Conservation (phyloP, 202 grass and related monocot genomes). For the Dendrocalamus latiflorus region DNA sequence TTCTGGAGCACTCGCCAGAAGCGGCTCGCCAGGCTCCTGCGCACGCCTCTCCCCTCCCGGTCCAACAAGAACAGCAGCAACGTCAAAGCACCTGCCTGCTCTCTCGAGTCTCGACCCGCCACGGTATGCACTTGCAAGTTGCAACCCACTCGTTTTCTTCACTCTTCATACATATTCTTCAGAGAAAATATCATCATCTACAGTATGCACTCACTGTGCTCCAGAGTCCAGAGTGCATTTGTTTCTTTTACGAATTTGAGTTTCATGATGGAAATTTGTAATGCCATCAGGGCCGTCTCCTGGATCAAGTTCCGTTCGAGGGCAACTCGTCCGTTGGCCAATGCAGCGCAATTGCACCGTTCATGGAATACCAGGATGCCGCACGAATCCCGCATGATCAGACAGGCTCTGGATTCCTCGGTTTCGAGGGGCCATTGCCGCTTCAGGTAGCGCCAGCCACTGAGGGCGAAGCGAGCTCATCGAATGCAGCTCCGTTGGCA, state of each 20-base stretch:
- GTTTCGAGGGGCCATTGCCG: constrained; percentile 26
- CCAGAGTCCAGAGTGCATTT: not conserved
- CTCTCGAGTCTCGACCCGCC: not conserved
- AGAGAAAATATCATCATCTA: not conserved
- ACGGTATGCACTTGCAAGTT: not conserved
- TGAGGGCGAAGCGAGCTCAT: constrained; percentile 21
- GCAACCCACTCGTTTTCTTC: not conserved
- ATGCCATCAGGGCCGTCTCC: constrained; percentile 15
- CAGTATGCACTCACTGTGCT: not conserved
- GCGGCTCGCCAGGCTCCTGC: constrained; percentile 56
- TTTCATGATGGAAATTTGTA: not conserved
- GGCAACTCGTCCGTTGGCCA: constrained; percentile 11
- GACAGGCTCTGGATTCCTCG: not conserved
- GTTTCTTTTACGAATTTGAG: not conserved
- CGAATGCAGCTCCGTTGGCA: not conserved
- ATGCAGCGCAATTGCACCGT: not conserved
- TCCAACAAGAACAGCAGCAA: constrained; percentile 25
- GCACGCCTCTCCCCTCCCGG: constrained; percentile 13
- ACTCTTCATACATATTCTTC: not conserved
- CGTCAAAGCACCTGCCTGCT: constrained; percentile 3
- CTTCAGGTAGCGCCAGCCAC: not conserved
- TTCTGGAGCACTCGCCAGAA: constrained; percentile 77
- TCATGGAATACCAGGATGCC: constrained; percentile 1
- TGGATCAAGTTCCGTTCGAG: constrained; percentile 1
- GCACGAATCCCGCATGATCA: not conserved